Conservation (phyloP, 441 rosid genomes). For the Erysimum pusillum region DNA sequence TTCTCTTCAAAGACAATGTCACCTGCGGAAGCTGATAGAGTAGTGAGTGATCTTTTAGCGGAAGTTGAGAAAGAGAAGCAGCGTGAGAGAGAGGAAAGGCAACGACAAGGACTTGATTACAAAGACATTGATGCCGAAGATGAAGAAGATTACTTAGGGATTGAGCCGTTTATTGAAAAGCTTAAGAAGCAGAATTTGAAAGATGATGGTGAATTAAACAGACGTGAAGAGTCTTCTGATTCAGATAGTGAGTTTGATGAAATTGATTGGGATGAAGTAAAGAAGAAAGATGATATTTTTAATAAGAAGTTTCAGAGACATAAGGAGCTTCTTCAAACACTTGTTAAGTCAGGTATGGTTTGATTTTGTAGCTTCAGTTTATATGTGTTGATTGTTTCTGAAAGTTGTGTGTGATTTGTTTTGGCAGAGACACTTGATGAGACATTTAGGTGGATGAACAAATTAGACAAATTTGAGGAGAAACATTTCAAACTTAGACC, state of each 20-base stretch:
- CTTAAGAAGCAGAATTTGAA: conserved; percentile 68
- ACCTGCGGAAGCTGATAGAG: conserved; percentile 38
- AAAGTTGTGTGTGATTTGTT: conserved; percentile 12
- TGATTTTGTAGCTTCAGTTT: too few species aligned
- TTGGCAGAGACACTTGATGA: conserved; percentile 79
- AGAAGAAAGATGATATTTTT: conserved; percentile 51
- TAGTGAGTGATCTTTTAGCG: conserved; percentile 56
- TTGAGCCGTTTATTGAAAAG: conserved; percentile 77
- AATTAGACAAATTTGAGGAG: conserved; percentile 79
- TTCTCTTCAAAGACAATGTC: conserved; percentile 43
- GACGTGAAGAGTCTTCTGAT: conserved; percentile 70
- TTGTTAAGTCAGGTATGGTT: conserved; percentile 56
- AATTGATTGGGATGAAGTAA: conserved; percentile 52
- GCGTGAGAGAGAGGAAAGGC: conserved; percentile 65
- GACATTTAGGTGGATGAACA: conserved; percentile 78
- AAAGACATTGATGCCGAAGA: conserved; percentile 84
- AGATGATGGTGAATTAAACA: conserved; percentile 47
- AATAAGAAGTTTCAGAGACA: conserved; percentile 68
- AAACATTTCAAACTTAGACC: conserved; percentile 78
- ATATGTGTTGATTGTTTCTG: not conserved
- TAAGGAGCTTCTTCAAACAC: conserved; percentile 66
- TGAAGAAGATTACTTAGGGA: conserved; percentile 82
- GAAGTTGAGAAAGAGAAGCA: conserved; percentile 58
- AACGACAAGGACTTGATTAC: conserved; percentile 68
- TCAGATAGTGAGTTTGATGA: conserved; percentile 82